Evolutionary conservation across 495 filamentous ascomycete species (phyloP).

Genomic region (Lepraria neglecta): DNA sequence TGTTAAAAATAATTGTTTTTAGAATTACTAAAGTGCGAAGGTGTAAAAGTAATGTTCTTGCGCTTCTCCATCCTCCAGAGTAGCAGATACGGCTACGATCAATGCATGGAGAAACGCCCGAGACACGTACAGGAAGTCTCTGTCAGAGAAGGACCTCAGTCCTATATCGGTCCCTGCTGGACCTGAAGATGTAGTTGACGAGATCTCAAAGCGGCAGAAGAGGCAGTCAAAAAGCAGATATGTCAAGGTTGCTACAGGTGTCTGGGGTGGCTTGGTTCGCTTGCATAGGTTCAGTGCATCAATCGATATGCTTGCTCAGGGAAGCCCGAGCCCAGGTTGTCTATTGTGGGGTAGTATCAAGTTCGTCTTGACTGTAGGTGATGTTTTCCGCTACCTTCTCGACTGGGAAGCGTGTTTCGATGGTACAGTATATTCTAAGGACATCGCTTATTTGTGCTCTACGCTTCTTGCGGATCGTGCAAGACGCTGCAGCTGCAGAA

Average conservation of each 20-base stretch:
- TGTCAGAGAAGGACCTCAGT: neutral
- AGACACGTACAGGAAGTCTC: neutral
- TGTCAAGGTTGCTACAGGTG: neutral
- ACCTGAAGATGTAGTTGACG: conserved; percentile 9
- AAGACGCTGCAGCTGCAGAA: conserved; percentile 8
- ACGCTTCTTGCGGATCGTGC: neutral
- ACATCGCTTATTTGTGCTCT: no score
- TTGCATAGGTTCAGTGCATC: conserved; percentile 8
- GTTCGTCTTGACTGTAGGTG: neutral
- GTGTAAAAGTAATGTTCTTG: no score
- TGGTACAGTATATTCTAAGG: no score
- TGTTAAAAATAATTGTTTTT: no score
- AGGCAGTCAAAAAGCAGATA: neutral
- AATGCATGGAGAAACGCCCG: conserved; percentile 2
- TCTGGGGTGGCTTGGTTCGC: neutral
- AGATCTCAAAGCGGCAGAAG: conserved; percentile 7
- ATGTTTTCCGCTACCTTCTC: neutral
- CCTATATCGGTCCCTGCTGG: conserved; percentile 10
- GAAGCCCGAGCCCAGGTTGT: conserved; percentile 7
- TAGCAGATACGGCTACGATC: conserved; percentile 2
- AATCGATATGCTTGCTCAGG: conserved; percentile 11
- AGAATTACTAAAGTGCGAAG: no score
- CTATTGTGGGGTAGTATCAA: neutral
- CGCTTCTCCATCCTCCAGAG: neutral
- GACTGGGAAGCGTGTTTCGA: neutral